Base-by-base conservation (phyloP, 2,329 filamentous ascomycete species). In the Cercospora sesami region DNA sequence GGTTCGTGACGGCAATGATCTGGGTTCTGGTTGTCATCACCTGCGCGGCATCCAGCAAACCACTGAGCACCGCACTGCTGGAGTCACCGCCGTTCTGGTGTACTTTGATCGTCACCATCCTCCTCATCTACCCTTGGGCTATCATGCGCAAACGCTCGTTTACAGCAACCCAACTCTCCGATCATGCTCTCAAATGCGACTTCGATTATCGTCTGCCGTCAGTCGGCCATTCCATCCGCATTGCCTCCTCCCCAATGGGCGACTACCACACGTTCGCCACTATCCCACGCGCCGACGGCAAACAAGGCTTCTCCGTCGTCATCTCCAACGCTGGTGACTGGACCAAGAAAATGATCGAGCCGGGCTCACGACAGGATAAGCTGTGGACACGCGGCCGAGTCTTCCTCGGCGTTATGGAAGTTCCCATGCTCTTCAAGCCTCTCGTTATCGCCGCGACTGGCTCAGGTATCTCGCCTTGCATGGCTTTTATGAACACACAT, bases 221-320 rank as follows among this genome's bases (percentile, higher is more conserved):
- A 76, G 91, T 93, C 74, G 82, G 84, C 75, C 89, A 91, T 78
- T 84, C 86, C 18, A 69, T 69, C 33, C 68, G 71, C 21, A 64
- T 77, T 9, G 66, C 73, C 12, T 63, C 61, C 59, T 72, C 71
- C 21, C 75, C 75, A 3, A 59, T 75, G 48, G 80, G 84, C 8
- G 91, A 94, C 78, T 92, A 90, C 84, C 91, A 93, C 79, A 86
- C 88, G 0, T 93, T 93, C 75, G 91, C 91, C 51, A 89, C 89
- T 1, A 91, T 93, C 69, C 88, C 90, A 1, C 84, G 87, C 68
- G 83, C 86, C 2, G 76, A 81, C 64, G 74, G 82, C 51, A 57
- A 66, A 14, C 81, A 81, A 64, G 88, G 86, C 16, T 92, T 90
- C 79, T 91, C 89, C 0, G 82, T 90, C 30, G 81, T 93, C 30